Base-by-base conservation (phyloP, 1,139 yeast genomes). In the Geotrichum bryndzae region DNA sequence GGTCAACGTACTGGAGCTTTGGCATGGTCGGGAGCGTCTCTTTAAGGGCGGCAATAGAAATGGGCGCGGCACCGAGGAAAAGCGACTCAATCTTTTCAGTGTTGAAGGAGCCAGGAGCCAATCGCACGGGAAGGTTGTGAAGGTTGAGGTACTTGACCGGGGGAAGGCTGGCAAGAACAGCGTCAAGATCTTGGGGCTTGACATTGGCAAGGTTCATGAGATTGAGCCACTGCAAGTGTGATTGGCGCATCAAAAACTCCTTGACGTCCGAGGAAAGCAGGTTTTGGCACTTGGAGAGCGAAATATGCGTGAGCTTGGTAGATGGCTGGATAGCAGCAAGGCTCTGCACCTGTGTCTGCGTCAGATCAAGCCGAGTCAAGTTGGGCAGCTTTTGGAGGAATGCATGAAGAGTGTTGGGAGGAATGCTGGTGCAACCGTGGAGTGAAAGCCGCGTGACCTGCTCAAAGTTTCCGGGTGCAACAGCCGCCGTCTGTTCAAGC, bases 381-480 rank as follows among this genome's bases (percentile, higher is more conserved):
- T 82, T 81, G 22, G 82, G 80, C 53, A 89, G 77, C 62, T 79
- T 79, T 4, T 86, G 84, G 52, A 92, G 76, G 2, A 90, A 72
- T 64, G 80, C 82, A 54, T 78, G 80, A 65, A 88, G 83, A 0
- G 81, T 80, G 18, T 79, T 79, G 1, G 83, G 74, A 2, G 90
- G 81, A 56, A 92, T 77, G 65, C 89, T 90, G 2, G 96, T 86
- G 73, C 98, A 91, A 69, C 90, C 97, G 74, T 91, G 96, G 70
- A 91, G 84, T 0, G 96, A 89, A 15, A 91, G 72, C 66, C 88
- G 85, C 71, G 74, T 79, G 64, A 75, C 73, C 48, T 75, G 73
- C 50, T 75, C 73, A 31, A 23, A 56, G 31, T 2, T 13, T 8
- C 29, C 2, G 23, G 51, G 22, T 11, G 27, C 11, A 50, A 41